Evolutionary conservation across 257 asterid species (phyloP), one percentile per base, ranked within the genome.

Genomic region (Solanum virginianum): DNA sequence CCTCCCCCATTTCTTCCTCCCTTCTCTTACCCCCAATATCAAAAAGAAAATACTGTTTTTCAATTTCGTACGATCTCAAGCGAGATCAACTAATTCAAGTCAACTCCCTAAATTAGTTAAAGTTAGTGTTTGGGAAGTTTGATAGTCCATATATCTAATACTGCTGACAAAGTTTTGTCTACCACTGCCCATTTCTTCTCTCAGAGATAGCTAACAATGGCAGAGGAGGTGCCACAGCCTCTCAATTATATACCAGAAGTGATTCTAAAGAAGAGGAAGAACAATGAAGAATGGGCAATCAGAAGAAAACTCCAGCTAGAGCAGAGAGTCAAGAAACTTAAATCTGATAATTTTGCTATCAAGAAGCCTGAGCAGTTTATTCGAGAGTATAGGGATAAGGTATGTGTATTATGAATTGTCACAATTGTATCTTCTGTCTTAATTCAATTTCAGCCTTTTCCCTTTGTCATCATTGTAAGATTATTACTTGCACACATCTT

Each of bases 331-430:
- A 94, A 92, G 90, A 91, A 90, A 75, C 90, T 32, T 36, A 95
- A 93, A 79, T 65, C 95, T 49, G 87, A 84, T 70, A 92, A 29
- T 66, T 82, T 86, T 59, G 81, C 87, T 85, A 90, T 95, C 81
- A 96, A 94, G 89, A 96, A 94, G 89, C 98, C 99, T 41, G 97
- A 96, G 85, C 95, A 95, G 84, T 95, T 95, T 82, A 89, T 96
- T 75, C 89, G 94, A 80, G 99, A 95, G 56, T 93, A 81, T 80
- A 93, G 98, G 22, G 98, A 94, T 85, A 91, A 89, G 92, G 99
- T 93, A 85, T 84, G n/a, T 51, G 4, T 47, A 53, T 47, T 53
- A 32, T 3, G 47, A 12, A 3, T 55, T 68, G 16, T 47, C 26
- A 4, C 45, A 15, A 5, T 49, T 72, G n/a, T 22, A 10, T 69